Base-by-base conservation (phyloP, 495 filamentous ascomycete species). In the Parmelia sp. region DNA sequence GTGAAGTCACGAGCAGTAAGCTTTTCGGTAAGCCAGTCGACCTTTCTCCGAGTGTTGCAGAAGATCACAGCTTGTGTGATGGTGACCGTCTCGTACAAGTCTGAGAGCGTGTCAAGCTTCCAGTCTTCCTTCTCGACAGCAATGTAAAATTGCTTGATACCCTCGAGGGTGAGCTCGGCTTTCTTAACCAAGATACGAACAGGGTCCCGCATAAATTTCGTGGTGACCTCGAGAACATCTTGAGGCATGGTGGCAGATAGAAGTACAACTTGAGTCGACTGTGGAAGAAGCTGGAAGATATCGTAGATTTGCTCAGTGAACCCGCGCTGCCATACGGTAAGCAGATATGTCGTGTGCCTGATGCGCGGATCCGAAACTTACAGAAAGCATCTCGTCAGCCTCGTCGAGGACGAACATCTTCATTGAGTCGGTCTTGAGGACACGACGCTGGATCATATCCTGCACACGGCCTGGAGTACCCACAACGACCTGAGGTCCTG, bases 231-330 rank as follows among this genome's bases (percentile, higher is more conserved):
- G 63, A 98, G 90, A 62, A 98, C 94, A 72, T 98, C 95, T 82
- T 97, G 90, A 70, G 94, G 94, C 82, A 98, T 92, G 71, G 94
- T 98, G 69, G 94, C 94, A 45, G 93, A 97, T 57, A 98, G 86
- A 67, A 98, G 88, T 64, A 96, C 93, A 60, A 98, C 94, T 83
- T 98, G 94, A 70, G 95, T 98, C 58, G 92, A 90, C 77, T 93
- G 94, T 40, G 94, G 94, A 57, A 98, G 90, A 53, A 96, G 88
- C 77, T 95, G 95, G 85, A 96, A 98, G 79, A 98, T 94, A 75
- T 98, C 95, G 83, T 98, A 98, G 80, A 98, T 98, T 83, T 98
- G 94, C 83, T 98, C 95, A 68, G 90, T 91, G 86, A 98, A 98
- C 76, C 94, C 94, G 76, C 92, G 92, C 85, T 93, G 66, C 29